Evolutionary conservation across 192 early-diverging fungal genomes (phyloP), one percentile per base, ranked within the genome.

Genomic region (Entomortierella lignicola): DNA sequence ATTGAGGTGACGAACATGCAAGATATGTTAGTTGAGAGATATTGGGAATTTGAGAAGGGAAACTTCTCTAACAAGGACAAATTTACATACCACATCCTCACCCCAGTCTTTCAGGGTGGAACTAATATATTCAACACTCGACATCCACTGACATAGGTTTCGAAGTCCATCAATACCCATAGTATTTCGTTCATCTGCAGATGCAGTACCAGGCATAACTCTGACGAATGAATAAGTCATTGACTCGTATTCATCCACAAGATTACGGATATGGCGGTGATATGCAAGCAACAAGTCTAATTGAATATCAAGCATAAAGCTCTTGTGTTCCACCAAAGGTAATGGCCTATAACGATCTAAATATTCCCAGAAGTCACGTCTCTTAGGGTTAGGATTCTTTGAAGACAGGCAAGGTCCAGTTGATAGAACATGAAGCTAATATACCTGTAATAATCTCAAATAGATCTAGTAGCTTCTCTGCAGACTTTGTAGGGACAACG

Each of bases 251-350:
- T 85, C 80, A 51, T 87, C 83, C 11, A 89, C 74, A 8, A 87
- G 82, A n/a, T 71, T 75, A 4, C 73, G 63, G n/a, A 91, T 86
- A 23, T 88, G 83, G 2, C 80, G 63, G 17, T 81, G 71, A 29
- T 92, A 89, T 1, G 84, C 66, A 43, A 82, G 83, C 18, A 94
- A 69, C 0, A 94, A 41, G 29, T 88, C 87, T 39, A 92, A 71
- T 69, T 92, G 92, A 27, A 89, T 85, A 30, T 89, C 88, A 8
- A 87, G 72, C 23, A 92, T 58, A 29, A 92, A 85, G 30, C 85
- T 85, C 21, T 81, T 84, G 42, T 88, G 90, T 51, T 85, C 82
- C 51, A 90, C 71, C 48, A 85, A 70, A 2, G 92, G 90, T 17
- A 92, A 69, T 8, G 85, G 71, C 6, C 82, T 65, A 58, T 90